These are phyloP conservation scores for Carpinus fangiana DNA, from an alignment of 306 rosid genomes.

Conservation along the genomic window DNA sequence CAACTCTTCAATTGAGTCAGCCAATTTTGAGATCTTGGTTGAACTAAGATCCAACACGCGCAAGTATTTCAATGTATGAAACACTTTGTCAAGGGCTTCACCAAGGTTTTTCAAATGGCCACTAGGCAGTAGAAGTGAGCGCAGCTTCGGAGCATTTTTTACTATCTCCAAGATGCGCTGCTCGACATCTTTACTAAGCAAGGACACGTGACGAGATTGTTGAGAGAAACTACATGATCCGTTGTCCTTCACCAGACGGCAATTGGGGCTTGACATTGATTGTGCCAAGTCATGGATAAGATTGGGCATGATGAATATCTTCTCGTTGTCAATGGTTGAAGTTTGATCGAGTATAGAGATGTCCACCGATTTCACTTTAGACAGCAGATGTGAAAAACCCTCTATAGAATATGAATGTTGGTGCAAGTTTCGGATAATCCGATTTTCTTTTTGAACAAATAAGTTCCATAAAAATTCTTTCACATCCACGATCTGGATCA, in stretches of 20 bases:
- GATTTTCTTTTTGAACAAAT: too few species aligned
- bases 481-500: too few species aligned
- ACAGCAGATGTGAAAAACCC: too few species aligned
- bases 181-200: neutral
- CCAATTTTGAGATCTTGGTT: neutral
- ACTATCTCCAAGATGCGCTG: neutral
- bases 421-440: too few species aligned
- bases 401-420: too few species aligned
- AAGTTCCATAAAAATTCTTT: too few species aligned
- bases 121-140: neutral
- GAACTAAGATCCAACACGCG: neutral
- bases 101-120: neutral
- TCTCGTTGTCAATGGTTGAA: neutral
- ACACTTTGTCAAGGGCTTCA: neutral
- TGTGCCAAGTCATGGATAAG: neutral
- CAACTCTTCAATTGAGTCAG: neutral
- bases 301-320: neutral
- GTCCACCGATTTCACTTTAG: too few species aligned
- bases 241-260: neutral
- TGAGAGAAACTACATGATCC: neutral
- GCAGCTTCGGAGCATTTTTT: neutral
- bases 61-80: neutral
- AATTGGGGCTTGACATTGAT: neutral
- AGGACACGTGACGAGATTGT: neutral
- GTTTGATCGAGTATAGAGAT: too few species aligned